Percentiles rank a stretch among this genome's conserved stretches.
Conservation (phyloP, 495 filamentous ascomycete genomes). For the Trichoderma gamsii region DNA sequence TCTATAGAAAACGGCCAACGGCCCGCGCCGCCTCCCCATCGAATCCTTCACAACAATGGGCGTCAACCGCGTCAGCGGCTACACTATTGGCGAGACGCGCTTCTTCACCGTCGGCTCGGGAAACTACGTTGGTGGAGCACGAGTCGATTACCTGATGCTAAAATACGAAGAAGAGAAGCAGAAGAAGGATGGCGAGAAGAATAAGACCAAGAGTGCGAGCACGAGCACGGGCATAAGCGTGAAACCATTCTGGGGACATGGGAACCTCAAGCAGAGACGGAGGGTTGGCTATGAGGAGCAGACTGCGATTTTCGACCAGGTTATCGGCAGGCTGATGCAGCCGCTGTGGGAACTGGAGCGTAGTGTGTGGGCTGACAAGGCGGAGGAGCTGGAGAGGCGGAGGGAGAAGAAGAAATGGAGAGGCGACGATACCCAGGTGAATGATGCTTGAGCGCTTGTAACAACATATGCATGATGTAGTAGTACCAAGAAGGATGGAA, state of each 20-base stretch:
- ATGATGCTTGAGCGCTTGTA: neutral
- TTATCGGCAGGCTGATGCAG: neutral
- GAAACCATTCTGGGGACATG: neutral
- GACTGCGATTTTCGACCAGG: neutral
- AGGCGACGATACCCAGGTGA: neutral
- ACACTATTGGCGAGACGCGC: conserved; percentile 2
- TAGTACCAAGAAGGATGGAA: too few species aligned
- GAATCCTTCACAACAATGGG: conserved; percentile 1
- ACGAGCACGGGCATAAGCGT: neutral
- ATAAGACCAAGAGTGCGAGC: neutral
- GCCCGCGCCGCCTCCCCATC: conserved; percentile 1
- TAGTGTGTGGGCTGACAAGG: neutral
- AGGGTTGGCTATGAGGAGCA: neutral
- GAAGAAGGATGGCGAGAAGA: neutral
- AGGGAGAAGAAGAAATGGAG: conserved; percentile 11
- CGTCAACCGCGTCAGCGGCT: neutral
- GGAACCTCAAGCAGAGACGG: neutral
- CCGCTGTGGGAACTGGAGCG: conserved; percentile 13
- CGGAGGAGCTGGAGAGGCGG: neutral
- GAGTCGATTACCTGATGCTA: conserved; percentile 8
- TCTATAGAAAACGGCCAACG: neutral
- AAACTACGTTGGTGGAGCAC: neutral
- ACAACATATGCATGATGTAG: neutral
- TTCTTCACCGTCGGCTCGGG: neutral
- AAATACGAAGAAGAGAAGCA: neutral